phyloP scores from a whole-genome alignment of 2,329 filamentous ascomycete species.

The Trichoderma asperellum region DNA sequence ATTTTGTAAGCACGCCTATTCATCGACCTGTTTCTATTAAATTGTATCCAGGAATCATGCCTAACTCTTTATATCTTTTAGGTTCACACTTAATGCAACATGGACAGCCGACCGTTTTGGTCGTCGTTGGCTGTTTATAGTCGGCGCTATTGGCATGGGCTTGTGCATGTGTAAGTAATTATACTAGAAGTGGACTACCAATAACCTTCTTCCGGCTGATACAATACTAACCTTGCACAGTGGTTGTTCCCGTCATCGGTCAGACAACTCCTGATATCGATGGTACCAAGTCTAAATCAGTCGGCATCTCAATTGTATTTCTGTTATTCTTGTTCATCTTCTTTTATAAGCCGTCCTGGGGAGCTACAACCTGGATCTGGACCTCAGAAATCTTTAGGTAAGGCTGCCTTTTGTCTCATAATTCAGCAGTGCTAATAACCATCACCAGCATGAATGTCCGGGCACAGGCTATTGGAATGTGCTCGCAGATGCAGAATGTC shows the following conservation, averaged over 20 bases:
- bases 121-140: neutral
- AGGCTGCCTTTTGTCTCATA: accelerated
- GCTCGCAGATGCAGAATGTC: conserved; percentile 6
- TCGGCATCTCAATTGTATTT: conserved; percentile 2
- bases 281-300: conserved; percentile 1
- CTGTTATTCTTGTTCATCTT: neutral
- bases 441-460: neutral
- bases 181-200: neutral
- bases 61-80: neutral
- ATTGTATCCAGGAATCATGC: neutral
- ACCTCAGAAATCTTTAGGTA: conserved; percentile 12
- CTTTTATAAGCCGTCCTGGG: conserved; percentile 13
- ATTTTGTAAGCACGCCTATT: neutral
- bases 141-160: conserved; percentile 1
- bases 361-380: conserved; percentile 11
- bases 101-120: conserved; percentile 16
- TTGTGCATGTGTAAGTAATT: neutral
- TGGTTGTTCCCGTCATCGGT: neutral
- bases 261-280: conserved; percentile 4
- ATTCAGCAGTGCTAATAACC: neutral
- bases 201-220: too few species aligned
- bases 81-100: conserved; percentile 11
- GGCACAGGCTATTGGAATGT: conserved; percentile 5
- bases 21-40: neutral
- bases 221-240: neutral